phyloP scores from a whole-genome alignment of 192 early-diverging fungal genomes.

The Bifiguratus adelaidae region DNA sequence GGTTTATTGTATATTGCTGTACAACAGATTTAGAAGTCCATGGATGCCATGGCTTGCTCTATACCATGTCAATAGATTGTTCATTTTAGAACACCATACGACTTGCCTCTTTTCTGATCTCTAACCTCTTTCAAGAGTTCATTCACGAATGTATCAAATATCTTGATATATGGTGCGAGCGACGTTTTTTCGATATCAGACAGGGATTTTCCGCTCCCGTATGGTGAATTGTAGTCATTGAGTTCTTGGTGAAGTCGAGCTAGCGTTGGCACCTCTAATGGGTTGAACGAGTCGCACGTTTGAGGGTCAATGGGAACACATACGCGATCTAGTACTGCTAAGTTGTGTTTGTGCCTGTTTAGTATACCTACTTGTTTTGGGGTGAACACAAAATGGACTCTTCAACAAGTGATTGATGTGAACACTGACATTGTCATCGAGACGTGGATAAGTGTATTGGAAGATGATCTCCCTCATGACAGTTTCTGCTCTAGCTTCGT shows the following conservation, averaged over 20 bases:
- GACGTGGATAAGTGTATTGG: conserved; percentile 85
- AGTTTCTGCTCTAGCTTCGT: background rate
- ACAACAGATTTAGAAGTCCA: too few species aligned
- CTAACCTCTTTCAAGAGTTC: conserved; percentile 22
- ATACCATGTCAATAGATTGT: too few species aligned
- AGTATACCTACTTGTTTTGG: conserved; percentile 66
- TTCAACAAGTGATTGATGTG: conserved; percentile 94
- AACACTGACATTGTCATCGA: conserved; percentile 87
- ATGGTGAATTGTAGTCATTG: conserved; percentile 23
- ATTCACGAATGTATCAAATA: conserved; percentile 61
- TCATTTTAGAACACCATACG: background rate
- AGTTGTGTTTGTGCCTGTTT: background rate
- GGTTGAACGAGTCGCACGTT: conserved; percentile 75
- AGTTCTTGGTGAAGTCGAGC: conserved; percentile 53
- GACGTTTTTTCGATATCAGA: conserved; percentile 31
- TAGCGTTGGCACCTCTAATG: conserved; percentile 67
- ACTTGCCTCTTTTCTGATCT: conserved; percentile 27
- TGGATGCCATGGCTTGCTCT: too few species aligned
- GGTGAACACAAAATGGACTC: conserved; percentile 94
- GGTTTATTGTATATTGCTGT: too few species aligned
- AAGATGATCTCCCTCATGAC: conserved; percentile 69
- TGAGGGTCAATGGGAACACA: conserved; percentile 86
- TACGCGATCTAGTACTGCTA: conserved; percentile 47
- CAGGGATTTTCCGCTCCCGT: background rate
- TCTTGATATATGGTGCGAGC: conserved; percentile 42